Conservation (phyloP, 331 rosid genomes). For the Erythrophleum ivorense region DNA sequence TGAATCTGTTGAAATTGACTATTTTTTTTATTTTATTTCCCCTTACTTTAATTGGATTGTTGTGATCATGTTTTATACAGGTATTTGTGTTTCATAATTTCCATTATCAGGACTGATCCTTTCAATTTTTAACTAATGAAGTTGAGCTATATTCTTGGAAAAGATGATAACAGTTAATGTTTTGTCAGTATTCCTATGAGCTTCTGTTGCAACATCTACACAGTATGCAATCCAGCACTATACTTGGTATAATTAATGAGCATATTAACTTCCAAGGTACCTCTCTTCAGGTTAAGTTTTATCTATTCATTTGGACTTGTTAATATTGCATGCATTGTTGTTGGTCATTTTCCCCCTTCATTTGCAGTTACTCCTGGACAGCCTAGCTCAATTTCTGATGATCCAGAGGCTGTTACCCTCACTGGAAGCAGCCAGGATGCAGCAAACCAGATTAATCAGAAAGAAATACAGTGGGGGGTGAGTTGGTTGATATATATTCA, state of each 20-base stretch:
- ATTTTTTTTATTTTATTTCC: not conserved
- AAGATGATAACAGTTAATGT: conserved; percentile 38
- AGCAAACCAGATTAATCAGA: conserved; percentile 80
- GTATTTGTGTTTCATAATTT: conserved; percentile 27
- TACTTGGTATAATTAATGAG: conserved; percentile 93
- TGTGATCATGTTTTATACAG: conserved; percentile 1
- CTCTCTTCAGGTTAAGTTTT: conserved; percentile 36
- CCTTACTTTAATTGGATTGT: not conserved
- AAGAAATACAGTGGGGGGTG: conserved; percentile 98
- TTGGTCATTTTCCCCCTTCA: not conserved
- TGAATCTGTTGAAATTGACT: not conserved
- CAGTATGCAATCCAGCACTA: conserved; percentile 73
- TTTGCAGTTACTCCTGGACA: conserved; percentile 86
- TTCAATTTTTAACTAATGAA: not conserved
- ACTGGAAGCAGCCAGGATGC: conserved; percentile 87
- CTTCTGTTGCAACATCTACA: conserved; percentile 91
- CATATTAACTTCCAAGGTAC: conserved; percentile 93
- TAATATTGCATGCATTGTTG: conserved; percentile 30
- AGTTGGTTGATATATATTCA: conserved; percentile 37
- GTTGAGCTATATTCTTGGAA: conserved; percentile 12
- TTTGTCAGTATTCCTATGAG: conserved; percentile 85
- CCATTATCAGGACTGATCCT: not conserved
- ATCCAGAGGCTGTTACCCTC: conserved; percentile 83
- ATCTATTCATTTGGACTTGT: conserved; percentile 29
- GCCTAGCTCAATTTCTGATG: conserved; percentile 86